Evolutionary conservation across 139 green algal genomes (phyloP), one percentile per base, ranked within the genome.

Genomic region (Limnomonas spitsbergensis): DNA sequence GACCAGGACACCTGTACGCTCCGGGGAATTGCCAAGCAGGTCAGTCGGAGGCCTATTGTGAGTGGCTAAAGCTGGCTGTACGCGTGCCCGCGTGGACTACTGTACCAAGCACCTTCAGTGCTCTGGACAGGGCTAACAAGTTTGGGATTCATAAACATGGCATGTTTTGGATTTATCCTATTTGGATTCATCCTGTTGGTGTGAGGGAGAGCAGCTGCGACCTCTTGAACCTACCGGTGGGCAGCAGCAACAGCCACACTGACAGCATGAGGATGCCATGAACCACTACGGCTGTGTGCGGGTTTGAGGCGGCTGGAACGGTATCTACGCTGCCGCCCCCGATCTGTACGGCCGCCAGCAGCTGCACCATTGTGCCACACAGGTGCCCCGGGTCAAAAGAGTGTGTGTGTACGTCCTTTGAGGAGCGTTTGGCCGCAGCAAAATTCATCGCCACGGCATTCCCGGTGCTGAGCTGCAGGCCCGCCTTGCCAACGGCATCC

Each of bases 221-320:
- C n/a, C n/a, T n/a, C n/a, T n/a, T n/a, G n/a, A n/a, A n/a, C 47
- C 20, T 47, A 39, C 78, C 78, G 1, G 4, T 0, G 1, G 78
- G 78, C 53, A 82, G 47, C 36, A 82, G 70, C 38, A 73, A 68
- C 52, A 82, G 27, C 78, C 78, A 82, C 9, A 54, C 78, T 7
- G 39, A 54, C 34, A 82, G 47, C 53, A 66, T 39, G 31, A 82
- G 78, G 36, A 71, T 69, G 31, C 78, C 78, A 24, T 82, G 78
- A 53, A 47, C 34, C 31, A 36, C 27, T 42, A 36, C 68, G 39
- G 68, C 29, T 42, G 68, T 27, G 61, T 42, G 68, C 68, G 37
- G 27, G 36, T 36, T n/a, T 39, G 27, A 7, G 3, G 3, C n/a
- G 7, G 54, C 4, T 4, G 54, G 7, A 20, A 56, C 77, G 76